A percentile compares a stretch with the other conserved stretches of the same genome.
Conservation (phyloP, 441 rosid genomes). For the Gossypium lobatum region DNA sequence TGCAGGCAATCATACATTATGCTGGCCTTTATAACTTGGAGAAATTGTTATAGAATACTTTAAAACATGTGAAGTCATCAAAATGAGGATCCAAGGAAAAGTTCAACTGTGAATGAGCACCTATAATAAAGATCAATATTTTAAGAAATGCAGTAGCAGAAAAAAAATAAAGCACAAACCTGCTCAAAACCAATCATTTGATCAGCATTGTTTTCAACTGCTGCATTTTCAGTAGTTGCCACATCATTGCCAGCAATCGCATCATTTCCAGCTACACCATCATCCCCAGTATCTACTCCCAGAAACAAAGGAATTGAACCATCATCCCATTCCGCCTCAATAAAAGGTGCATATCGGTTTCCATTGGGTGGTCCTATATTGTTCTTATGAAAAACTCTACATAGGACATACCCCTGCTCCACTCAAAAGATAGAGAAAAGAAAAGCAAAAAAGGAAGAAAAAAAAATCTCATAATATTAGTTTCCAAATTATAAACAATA, state of each 20-base stretch:
- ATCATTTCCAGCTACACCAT: conserved; percentile 28
- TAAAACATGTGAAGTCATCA: too few species aligned
- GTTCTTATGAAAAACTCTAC: conserved; percentile 87
- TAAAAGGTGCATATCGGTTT: conserved; percentile 79
- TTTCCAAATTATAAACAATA: not conserved
- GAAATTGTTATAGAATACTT: too few species aligned
- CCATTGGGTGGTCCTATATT: conserved; percentile 89
- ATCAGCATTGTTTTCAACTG: conserved; percentile 20
- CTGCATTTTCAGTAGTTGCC: not conserved
- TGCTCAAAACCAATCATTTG: conserved; percentile 30
- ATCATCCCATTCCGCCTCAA: conserved; percentile 92
- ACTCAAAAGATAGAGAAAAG: conserved; percentile 16
- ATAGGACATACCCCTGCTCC: conserved; percentile 68
- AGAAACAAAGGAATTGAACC: conserved; percentile 48
- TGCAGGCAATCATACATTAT: too few species aligned
- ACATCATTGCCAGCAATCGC: conserved; percentile 17
- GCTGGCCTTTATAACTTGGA: too few species aligned
- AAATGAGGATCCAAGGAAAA: too few species aligned
- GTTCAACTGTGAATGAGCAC: too few species aligned
- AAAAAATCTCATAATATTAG: conserved; percentile 6
- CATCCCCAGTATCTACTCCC: conserved; percentile 55
- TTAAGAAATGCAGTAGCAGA: not conserved
- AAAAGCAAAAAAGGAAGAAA: conserved; percentile 5
- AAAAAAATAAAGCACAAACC: conserved; percentile 33
- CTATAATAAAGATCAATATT: too few species aligned